Base-by-base conservation (phyloP, 2,329 filamentous ascomycete species). In the Aspergillus tanneri region DNA sequence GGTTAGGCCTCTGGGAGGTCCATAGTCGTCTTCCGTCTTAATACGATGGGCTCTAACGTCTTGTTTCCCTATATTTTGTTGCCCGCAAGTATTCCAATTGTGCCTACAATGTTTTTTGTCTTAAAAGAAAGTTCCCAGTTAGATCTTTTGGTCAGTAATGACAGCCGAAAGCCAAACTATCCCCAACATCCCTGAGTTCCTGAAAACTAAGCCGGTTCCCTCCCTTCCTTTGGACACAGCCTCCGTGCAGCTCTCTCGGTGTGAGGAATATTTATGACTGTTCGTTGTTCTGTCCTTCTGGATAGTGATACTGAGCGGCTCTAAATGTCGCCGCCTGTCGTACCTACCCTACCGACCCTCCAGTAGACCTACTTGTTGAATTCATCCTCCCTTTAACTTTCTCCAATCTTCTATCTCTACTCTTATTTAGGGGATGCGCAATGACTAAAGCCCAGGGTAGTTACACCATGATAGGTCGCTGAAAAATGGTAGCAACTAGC, bases 241-340 rank as follows among this genome's bases (percentile, higher is more conserved):
- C 48, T 49, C 54, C 54, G 55, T 49, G 25, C 14, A 57, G 53
- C 52, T 52, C 39, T 44, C 21, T 45, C 23, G 9, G 36, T n/a
- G 27, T 10, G 19, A 38, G 36, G 36, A 23, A 38, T 18, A 34
- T 34, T 9, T 3, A 16, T 34, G n/a, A 32, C 28, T 32, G 5
- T 6, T 12, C 12, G n/a, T 12, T 32, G 10, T 4, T 12, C 30
- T 7, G 30, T 18, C 16, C 30, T 19, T 18, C 11, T 14, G 19
- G 30, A 18, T 34, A 18, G 5, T 34, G 3, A 14, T 7, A 34
- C 14, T 19, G 30, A 18, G 3, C 16, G 14, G 11, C 2, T 19
- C 7, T 34, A 34, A 18, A 34, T 34, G 19, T 23, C 19, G 24
- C 24, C n/a, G 9, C 21, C 18, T 18, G 18, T 16, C 16, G 10